Conservation (phyloP, 1,284 basidiomycete genomes). For the Moesziomyces antarcticus region DNA sequence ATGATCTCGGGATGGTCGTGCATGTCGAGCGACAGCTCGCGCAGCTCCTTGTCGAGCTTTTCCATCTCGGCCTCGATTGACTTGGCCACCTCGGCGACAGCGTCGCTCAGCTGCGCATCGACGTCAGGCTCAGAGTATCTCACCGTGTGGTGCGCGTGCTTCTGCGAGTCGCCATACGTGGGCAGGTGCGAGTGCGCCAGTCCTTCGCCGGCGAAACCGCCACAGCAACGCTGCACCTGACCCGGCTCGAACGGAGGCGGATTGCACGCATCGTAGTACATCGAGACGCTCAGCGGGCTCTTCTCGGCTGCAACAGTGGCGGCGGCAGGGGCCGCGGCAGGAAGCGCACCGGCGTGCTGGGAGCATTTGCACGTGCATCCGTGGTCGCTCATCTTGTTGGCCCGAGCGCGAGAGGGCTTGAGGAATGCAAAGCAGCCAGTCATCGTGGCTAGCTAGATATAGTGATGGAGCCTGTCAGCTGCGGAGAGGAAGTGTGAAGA, state of each 20-base stretch:
- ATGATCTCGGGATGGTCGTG: conserved; percentile 66
- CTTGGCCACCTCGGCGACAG: conserved; percentile 31
- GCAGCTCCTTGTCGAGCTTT: conserved; percentile 55
- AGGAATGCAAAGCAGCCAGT: conserved; percentile 39
- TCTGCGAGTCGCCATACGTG: conserved; percentile 30
- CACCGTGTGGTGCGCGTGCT: conserved; percentile 17
- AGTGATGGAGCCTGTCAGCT: too few relatives aligned
- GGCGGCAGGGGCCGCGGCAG: background rate
- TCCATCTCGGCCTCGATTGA: conserved; percentile 53
- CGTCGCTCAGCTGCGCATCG: conserved; percentile 18
- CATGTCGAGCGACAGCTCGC: conserved; percentile 66
- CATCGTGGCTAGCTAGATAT: conserved; percentile 12
- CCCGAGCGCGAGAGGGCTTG: conserved; percentile 25
- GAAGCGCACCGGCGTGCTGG: background rate
- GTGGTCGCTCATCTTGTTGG: conserved; percentile 8
- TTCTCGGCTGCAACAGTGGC: conserved; percentile 12
- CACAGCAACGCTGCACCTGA: conserved; percentile 30
- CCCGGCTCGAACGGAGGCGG: conserved; percentile 28
- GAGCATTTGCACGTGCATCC: conserved; percentile 20
- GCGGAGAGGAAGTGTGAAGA: too few relatives aligned
- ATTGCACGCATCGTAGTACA: conserved; percentile 47
- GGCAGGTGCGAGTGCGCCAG: conserved; percentile 30
- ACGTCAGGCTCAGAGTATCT: conserved; percentile 5
- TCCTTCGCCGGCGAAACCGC: conserved; percentile 8
- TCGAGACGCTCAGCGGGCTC: conserved; percentile 26